Conservation (phyloP, 148 eudicot genomes). For the Polygonum maritimum region DNA sequence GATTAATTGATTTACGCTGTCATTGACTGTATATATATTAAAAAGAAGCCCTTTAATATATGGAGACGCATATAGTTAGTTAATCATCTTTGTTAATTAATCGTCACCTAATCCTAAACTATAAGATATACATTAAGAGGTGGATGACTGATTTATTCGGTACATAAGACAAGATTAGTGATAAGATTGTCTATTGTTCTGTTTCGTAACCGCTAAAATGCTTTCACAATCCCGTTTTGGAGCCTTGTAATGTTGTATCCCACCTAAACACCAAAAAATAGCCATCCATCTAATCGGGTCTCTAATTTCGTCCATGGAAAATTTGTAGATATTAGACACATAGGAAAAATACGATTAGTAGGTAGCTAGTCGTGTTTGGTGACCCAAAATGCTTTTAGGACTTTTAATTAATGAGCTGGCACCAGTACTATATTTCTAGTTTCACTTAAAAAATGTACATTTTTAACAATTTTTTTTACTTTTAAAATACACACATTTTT, state of each 20-base stretch:
- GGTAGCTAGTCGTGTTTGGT: not conserved
- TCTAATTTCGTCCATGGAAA: not conserved
- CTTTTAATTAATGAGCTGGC: not conserved
- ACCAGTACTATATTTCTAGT: no score
- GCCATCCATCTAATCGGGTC: not conserved
- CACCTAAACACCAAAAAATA: not conserved
- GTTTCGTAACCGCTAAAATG: not conserved
- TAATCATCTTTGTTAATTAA: not conserved
- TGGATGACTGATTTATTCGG: not conserved
- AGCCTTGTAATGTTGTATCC: not conserved
- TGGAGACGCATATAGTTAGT: not conserved
- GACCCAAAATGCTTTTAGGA: not conserved
- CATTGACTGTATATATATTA: not conserved
- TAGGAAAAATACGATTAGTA: not conserved
- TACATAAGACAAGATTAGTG: slow-evolving; percentile 3
- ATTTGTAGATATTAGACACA: not conserved
- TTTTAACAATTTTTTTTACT: no score
- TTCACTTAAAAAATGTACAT: no score
- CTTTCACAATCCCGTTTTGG: not conserved
- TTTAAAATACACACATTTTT: no score
- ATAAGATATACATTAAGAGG: not conserved
- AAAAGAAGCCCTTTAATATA: not conserved
- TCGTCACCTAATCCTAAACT: not conserved
- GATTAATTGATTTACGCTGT: not conserved
- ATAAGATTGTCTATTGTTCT: not conserved